phyloP scores from a whole-genome alignment of 2,329 filamentous ascomycete species.

The Aureobasidium sp. region DNA sequence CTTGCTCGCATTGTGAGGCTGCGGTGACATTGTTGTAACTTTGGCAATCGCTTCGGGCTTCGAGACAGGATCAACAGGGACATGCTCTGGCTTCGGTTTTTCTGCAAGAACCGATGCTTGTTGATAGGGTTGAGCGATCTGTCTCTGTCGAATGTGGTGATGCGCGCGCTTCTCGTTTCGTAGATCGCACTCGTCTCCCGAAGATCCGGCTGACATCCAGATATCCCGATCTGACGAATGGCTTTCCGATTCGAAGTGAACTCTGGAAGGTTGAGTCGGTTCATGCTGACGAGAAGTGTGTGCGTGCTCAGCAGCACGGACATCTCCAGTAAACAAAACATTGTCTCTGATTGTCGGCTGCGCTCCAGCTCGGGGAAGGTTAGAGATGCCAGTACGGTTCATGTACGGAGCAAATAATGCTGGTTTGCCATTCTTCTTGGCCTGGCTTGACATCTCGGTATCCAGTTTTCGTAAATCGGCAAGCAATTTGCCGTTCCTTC shows the following conservation, averaged over 20 bases:
- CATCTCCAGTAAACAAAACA: too few relatives aligned
- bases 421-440: background rate
- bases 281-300: background rate
- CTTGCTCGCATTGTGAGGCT: background rate
- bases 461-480: background rate
- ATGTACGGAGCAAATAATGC: slow-evolving; percentile 11
- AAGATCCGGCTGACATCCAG: slow-evolving; percentile 2
- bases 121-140: background rate
- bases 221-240: slow-evolving; percentile 12
- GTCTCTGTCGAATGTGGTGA: background rate
- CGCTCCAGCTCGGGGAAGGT: background rate
- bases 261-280: background rate
- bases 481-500: slow-evolving; percentile 4
- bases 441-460: background rate
- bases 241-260: background rate
- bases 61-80: background rate
- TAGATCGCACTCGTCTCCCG: background rate
- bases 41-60: background rate
- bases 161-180: background rate
- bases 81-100: background rate
- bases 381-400: slow-evolving; percentile 12
- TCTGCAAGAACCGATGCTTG: background rate
- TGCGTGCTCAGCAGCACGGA: background rate
- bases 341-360: background rate
- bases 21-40: background rate